Base-by-base conservation (phyloP, 495 filamentous ascomycete species). In the Rusavskia elegans region DNA sequence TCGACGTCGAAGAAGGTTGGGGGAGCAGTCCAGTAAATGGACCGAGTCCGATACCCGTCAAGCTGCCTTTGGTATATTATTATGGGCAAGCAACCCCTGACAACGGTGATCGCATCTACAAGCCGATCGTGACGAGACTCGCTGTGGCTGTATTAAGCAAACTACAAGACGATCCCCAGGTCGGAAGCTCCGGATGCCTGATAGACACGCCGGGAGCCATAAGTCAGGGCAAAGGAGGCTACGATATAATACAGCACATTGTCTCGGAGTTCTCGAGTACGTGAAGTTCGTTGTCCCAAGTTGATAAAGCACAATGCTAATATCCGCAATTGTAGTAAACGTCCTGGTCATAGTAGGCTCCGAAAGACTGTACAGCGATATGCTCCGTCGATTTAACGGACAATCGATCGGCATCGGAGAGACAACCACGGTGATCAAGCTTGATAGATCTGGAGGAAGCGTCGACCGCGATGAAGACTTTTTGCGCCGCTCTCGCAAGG, bases 1-100 rank as follows among this genome's bases (percentile, higher is more conserved):
- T 99, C 61, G 89, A 96, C 63, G 77, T 95, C 1, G 86, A 87
- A 59, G 84, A 92, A 49, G 89, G 89, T 3, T 95, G 87, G 77
- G 93, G 93, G 37, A 87, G 74, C 61, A 89, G 84, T 61, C 89
- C 92, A 1, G 94, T 87, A 57, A 90, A 82, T 53, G 90, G 89
- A 2, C 89, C 93, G 7, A 92, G 82, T 55, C 76, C 80, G 13
- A 77, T 92, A 16, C 88, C 92, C 1, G 85, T 95, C 23, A 97
- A 95, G 68, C 68, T 92, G 57, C 93, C 93, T 19, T 66, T 97
- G 51, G 86, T 89, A n/a, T 96, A 95, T 59, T 85, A 85, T 59
- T 89, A 87, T 66, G 89, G 89, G 10, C 70, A 85, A 50, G 71
- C 78, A 39, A 82, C 71, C 54, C 80, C 87, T 3, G 83, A 92